These are phyloP conservation scores for Hortiboletus flavorubellus DNA, from an alignment of 768 basidiomycete genomes.

Conservation along the genomic window DNA sequence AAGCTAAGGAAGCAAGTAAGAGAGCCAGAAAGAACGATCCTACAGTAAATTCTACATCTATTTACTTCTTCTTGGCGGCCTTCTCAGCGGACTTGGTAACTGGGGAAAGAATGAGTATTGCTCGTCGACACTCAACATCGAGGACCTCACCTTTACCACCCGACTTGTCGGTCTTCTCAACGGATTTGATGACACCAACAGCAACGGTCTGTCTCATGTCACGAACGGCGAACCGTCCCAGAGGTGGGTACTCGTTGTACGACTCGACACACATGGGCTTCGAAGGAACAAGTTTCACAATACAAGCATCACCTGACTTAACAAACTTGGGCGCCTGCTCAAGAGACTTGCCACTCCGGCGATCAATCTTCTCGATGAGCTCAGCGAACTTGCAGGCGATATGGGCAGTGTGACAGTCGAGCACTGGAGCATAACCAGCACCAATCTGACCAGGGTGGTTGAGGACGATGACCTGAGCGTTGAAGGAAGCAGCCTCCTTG, in stretches of 20 bases:
- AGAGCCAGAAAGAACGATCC: constrained; percentile 48
- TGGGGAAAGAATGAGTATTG: constrained; percentile 30
- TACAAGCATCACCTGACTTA: constrained; percentile 99
- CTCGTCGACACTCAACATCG: neutral
- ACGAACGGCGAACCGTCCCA: constrained; percentile 99
- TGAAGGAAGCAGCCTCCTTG: constrained; percentile 99
- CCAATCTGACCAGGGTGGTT: constrained; percentile 99
- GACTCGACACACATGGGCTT: constrained; percentile 97
- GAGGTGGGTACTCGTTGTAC: constrained; percentile 97
- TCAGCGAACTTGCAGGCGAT: constrained; percentile 99
- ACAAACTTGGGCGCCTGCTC: constrained; percentile 92
- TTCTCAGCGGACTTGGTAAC: constrained; percentile 97
- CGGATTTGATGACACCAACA: constrained; percentile 97
- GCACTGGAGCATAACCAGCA: constrained; percentile 97
- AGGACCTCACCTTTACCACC: constrained; percentile 72
- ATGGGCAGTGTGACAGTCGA: constrained; percentile 99
- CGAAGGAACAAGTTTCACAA: constrained; percentile 93
- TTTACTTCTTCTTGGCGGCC: constrained; percentile 94
- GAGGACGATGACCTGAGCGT: constrained; percentile 99
- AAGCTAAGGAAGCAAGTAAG: constrained; percentile 33
- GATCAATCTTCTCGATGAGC: constrained; percentile 99
- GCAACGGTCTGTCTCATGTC: constrained; percentile 99
- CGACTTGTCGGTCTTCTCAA: constrained; percentile 90
- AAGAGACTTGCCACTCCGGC: constrained; percentile 92
- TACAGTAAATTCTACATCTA: constrained; percentile 70